These are phyloP conservation scores for Trematosphaeria pertusa DNA, from an alignment of 2,329 filamentous ascomycete species.

Conservation along the genomic window DNA sequence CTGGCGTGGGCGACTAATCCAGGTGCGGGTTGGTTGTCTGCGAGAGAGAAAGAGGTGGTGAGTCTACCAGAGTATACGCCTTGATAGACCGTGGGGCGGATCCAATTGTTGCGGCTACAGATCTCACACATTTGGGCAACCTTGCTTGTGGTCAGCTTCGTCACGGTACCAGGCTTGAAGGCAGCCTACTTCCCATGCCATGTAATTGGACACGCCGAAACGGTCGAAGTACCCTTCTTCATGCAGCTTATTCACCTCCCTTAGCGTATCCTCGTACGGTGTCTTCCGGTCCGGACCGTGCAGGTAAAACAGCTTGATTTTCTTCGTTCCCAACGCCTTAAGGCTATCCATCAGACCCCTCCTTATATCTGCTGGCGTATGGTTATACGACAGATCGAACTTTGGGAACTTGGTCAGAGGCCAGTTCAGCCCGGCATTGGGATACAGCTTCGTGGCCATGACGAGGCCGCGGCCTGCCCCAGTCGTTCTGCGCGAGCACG, in stretches of 20 bases:
- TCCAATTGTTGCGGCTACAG: constrained; percentile 51
- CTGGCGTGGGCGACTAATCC: too few relatives aligned
- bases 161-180: neutral
- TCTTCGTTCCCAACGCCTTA: constrained; percentile 43
- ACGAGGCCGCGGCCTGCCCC: constrained; percentile 47
- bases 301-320: constrained; percentile 54
- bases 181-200: constrained; percentile 25
- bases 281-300: constrained; percentile 54
- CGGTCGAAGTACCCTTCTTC: constrained; percentile 53
- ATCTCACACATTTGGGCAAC: constrained; percentile 57
- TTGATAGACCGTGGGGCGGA: constrained; percentile 55
- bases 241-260: constrained; percentile 55
- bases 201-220: constrained; percentile 56
- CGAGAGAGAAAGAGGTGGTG: too few relatives aligned
- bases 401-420: neutral
- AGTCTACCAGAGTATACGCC: too few relatives aligned
- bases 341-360: constrained; percentile 46
- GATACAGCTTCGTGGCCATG: constrained; percentile 55
- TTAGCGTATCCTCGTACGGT: constrained; percentile 54
- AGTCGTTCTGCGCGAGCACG: constrained; percentile 51
- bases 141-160: constrained; percentile 22
- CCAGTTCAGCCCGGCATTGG: constrained; percentile 27
- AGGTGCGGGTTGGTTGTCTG: too few relatives aligned
- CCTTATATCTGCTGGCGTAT: constrained; percentile 41
- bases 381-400: constrained; percentile 1